Base-by-base conservation (phyloP, 2,329 filamentous ascomycete species). In the Xylariaceae sp. region DNA sequence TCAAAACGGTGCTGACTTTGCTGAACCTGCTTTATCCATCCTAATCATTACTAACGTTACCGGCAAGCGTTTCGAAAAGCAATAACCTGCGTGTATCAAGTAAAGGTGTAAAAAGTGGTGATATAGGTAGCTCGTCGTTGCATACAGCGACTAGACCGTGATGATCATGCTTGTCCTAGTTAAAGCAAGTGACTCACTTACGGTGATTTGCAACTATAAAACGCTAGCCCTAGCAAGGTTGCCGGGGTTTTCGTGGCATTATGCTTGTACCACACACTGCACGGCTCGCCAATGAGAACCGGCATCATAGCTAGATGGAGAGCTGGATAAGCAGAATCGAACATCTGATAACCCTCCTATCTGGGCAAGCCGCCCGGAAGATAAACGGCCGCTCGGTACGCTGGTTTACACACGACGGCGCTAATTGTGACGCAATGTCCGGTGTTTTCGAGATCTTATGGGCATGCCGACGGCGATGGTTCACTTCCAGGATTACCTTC, bases 381-480 rank as follows among this genome's bases (percentile, higher is more conserved):
- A 60, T 60, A 56, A 51, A 27, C 42, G 51, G 46, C 62, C 55
- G 58, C 40, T 55, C 55, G 50, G 58, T 48, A 49, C 41, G 53
- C 48, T 63, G 56, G 53, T 45, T 47, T 48, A 45, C 27, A 23
- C 33, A 41, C 23, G 50, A 57, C 44, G 53, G 45, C 49, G 39
- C 55, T 59, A 59, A 57, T 59, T 57, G 65, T 66, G 64, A 66
- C 64, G 64, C 64, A 65, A 63, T 45, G 36, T 35, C 46, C 26
- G 42, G 40, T 37, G 39, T 30, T 26, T 32, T 40, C 36, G 43
- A 20, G 5, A 50, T 42, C 44, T 59, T 16, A n/a, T 30, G 9
- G 15, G 32, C n/a, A 15, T 18, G 11, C 33, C 11, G n/a, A 18
- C n/a, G 8, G 10, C 15, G 33, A 11, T 33, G 16, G 39, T 35